A percentile compares a stretch with the other conserved stretches of the same genome.
Conservation (phyloP, 108 stramenopile genomes). For the Nannochloropsis salina region DNA sequence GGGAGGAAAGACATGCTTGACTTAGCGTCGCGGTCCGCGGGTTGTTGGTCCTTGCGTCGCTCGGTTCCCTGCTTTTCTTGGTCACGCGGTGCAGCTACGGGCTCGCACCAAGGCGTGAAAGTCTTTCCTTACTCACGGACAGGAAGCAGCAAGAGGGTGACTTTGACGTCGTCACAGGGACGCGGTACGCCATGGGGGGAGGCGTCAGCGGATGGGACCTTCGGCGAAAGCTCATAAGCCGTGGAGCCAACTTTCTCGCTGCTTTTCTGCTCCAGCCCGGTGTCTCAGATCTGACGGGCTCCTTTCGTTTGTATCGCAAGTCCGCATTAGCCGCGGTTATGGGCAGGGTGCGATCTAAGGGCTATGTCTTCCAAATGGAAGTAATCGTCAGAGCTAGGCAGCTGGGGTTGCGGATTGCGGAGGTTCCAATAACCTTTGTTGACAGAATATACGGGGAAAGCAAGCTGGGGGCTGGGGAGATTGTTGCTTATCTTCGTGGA, state of each 20-base stretch:
- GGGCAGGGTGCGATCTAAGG: conserved; percentile 40
- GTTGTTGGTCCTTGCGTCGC: too few relatives aligned
- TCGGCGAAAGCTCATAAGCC: conserved; percentile 77
- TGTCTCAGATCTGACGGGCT: conserved; percentile 86
- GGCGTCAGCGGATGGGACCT: conserved; percentile 86
- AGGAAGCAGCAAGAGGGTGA: conserved; percentile 49
- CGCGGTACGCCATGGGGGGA: conserved; percentile 77
- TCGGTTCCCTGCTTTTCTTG: too few relatives aligned
- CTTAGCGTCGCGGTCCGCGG: conserved; percentile 47
- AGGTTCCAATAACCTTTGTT: conserved; percentile 93
- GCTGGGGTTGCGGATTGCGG: conserved; percentile 70
- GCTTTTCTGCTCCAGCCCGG: conserved; percentile 82
- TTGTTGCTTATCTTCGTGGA: conserved; percentile 84
- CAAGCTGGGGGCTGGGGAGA: conserved; percentile 91
- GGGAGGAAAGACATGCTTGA: conserved; percentile 31
- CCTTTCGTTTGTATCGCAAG: conserved; percentile 86
- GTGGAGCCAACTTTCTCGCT: conserved; percentile 92
- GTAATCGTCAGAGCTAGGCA: conserved; percentile 79
- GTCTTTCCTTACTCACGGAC: background rate
- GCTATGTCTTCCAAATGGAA: conserved; percentile 99
- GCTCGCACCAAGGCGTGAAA: too few relatives aligned
- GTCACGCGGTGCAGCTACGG: too few relatives aligned
- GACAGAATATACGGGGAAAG: conserved; percentile 97
- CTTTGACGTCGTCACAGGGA: conserved; percentile 87
- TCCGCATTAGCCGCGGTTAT: conserved; percentile 75